phyloP scores from a whole-genome alignment of 805 yeast genomes.

The Kazachstania martiniae region DNA sequence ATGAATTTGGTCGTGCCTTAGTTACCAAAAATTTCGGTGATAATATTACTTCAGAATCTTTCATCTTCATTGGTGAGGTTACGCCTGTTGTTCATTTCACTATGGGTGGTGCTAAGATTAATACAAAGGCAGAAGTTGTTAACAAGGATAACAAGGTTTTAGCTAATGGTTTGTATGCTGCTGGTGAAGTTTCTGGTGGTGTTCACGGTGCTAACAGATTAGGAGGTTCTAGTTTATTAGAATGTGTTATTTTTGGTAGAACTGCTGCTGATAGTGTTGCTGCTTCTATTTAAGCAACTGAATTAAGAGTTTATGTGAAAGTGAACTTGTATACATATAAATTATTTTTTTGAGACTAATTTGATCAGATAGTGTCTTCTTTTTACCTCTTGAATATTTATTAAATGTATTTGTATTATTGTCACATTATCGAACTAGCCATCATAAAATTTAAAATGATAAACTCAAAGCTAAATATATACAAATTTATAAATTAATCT shows the following conservation, averaged over 20 bases:
- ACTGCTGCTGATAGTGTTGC: slow-evolving; percentile 34
- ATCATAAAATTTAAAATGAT: too few relatives aligned
- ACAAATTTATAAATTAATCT: too few relatives aligned
- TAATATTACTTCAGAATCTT: slow-evolving; percentile 17
- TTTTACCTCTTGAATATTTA: too few relatives aligned
- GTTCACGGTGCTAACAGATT: slow-evolving; percentile 55
- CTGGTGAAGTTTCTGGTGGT: slow-evolving; percentile 62
- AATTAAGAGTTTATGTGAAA: too few relatives aligned
- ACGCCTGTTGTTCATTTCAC: slow-evolving; percentile 60
- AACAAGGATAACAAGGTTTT: slow-evolving; percentile 23
- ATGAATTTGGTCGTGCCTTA: slow-evolving; percentile 29
- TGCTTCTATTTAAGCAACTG: too few relatives aligned
- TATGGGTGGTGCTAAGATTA: slow-evolving; percentile 55
- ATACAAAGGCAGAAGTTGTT: slow-evolving; percentile 37
- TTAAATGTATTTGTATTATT: too few relatives aligned
- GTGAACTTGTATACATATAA: too few relatives aligned
- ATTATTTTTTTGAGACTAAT: too few relatives aligned
- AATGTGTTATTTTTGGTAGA: slow-evolving; percentile 52
- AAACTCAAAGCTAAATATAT: too few relatives aligned
- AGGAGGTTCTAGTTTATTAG: slow-evolving; percentile 47
- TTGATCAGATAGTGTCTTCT: too few relatives aligned
- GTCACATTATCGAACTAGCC: too few relatives aligned
- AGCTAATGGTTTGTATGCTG: slow-evolving; percentile 43
- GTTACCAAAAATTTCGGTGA: slow-evolving; percentile 26
- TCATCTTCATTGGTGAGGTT: slow-evolving; percentile 38